Conservation (phyloP, 192 early-diverging fungal species). For the Coemansia reversa region DNA sequence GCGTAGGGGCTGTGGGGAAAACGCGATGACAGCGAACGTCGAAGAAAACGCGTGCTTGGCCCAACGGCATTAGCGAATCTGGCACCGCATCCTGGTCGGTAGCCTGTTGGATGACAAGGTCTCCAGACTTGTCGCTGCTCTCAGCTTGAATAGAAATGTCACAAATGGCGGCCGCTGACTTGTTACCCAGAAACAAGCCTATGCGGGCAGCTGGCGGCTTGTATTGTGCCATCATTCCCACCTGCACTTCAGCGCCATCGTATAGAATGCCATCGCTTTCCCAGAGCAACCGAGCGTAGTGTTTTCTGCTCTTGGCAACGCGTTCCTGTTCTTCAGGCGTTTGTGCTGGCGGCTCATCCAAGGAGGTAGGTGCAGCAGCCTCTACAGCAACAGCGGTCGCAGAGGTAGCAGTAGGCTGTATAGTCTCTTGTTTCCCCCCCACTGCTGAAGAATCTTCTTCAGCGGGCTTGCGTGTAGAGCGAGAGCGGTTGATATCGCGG, state of each 20-base stretch:
- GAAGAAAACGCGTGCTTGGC: constrained; percentile 60
- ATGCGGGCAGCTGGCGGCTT: constrained; percentile 85
- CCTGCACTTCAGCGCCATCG: constrained; percentile 84
- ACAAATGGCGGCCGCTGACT: constrained; percentile 67
- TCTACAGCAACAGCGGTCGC: background rate
- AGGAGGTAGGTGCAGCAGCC: too few relatives aligned
- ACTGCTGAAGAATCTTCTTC: background rate
- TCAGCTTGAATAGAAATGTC: constrained; percentile 61
- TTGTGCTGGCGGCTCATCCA: background rate
- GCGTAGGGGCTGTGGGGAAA: constrained; percentile 59
- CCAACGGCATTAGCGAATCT: constrained; percentile 73
- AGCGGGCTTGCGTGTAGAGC: background rate
- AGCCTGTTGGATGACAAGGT: constrained; percentile 59
- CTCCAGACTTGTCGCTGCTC: constrained; percentile 21
- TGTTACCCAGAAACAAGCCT: constrained; percentile 91
- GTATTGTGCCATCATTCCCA: constrained; percentile 93
- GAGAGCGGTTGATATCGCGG: constrained; percentile 72
- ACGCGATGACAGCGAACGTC: constrained; percentile 72
- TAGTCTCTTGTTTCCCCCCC: background rate
- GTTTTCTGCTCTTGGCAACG: constrained; percentile 35
- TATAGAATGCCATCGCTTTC: constrained; percentile 85
- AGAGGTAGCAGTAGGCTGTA: background rate
- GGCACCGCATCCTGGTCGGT: constrained; percentile 62
- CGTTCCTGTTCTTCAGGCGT: constrained; percentile 27
- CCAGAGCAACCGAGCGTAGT: constrained; percentile 65